Evolutionary conservation across 371 early-diverging fungal species (phyloP).

Genomic region (Smittium mucronatum): DNA sequence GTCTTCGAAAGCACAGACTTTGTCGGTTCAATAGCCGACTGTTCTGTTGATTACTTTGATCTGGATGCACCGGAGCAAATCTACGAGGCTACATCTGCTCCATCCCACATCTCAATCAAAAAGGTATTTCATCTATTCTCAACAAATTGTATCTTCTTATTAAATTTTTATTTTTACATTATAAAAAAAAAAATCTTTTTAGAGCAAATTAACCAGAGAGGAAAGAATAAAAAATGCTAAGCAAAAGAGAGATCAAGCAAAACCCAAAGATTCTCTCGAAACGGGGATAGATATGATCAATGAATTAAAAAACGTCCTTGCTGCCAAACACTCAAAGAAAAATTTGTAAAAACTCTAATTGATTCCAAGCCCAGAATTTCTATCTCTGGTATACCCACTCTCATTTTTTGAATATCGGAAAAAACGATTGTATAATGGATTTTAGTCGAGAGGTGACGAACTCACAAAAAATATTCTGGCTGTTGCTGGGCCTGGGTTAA

Average conservation of each 20-base stretch:
- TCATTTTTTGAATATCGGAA: background rate
- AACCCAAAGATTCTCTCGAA: background rate
- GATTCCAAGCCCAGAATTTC: background rate
- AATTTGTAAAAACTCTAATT: background rate
- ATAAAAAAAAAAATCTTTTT: background rate
- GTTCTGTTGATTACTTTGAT: background rate
- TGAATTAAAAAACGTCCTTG: background rate
- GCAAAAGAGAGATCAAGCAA: background rate
- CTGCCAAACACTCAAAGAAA: background rate
- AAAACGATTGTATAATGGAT: no score
- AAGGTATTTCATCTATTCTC: background rate
- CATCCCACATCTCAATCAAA: background rate
- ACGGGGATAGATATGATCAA: background rate
- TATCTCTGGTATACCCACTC: background rate
- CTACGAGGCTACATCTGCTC: background rate
- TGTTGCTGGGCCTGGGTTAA: constrained; percentile 26
- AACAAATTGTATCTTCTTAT: background rate
- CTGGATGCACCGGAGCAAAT: background rate
- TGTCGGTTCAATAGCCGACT: background rate
- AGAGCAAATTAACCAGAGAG: background rate
- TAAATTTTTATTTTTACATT: background rate
- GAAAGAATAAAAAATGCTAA: background rate
- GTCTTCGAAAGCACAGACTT: background rate
- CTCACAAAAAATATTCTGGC: constrained; percentile 27
- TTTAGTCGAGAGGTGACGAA: background rate